Evolutionary conservation across 352 stramenopile species (phyloP).

Genomic region (Pythium chondricola): DNA sequence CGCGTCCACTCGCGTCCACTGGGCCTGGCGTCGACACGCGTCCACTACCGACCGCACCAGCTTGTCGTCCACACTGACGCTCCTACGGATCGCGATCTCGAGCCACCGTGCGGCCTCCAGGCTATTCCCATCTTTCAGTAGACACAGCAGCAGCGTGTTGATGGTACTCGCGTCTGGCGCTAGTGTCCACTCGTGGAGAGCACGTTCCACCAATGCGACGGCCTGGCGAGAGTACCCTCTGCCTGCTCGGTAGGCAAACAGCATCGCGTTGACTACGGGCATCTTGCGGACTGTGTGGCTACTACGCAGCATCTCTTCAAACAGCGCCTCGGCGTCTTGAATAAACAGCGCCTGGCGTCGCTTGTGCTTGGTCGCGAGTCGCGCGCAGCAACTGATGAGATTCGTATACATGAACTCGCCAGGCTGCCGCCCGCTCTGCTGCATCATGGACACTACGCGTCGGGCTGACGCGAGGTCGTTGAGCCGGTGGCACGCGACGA

Average conservation of each 20-base stretch:
- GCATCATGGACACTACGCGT: slow-evolving; percentile 42
- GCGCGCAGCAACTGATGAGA: slow-evolving; percentile 61
- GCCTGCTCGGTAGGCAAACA: slow-evolving; percentile 44
- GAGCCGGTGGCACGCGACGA: slow-evolving; percentile 53
- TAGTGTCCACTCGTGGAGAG: slow-evolving; percentile 29
- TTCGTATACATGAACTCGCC: slow-evolving; percentile 48
- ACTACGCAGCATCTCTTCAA: slow-evolving; percentile 31
- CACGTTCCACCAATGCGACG: slow-evolving; percentile 20
- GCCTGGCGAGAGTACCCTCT: slow-evolving; percentile 29
- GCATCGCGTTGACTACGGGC: slow-evolving; percentile 51
- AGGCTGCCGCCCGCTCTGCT: slow-evolving; percentile 16
- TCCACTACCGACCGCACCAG: slow-evolving; percentile 36
- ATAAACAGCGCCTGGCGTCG: slow-evolving; percentile 24
- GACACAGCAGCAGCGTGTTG: slow-evolving; percentile 31
- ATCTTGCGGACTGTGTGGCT: slow-evolving; percentile 7
- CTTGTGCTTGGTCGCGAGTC: slow-evolving; percentile 16
- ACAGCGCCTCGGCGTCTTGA: slow-evolving; percentile 30
- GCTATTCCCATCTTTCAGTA: slow-evolving; percentile 30
- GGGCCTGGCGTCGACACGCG: slow-evolving; percentile 28
- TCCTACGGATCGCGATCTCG: slow-evolving; percentile 13
- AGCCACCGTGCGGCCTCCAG: slow-evolving; percentile 12
- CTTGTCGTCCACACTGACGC: slow-evolving; percentile 2
- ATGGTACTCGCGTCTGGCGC: slow-evolving; percentile 36
- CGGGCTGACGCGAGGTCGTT: slow-evolving; percentile 30
- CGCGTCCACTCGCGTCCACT: slow-evolving; percentile 28